phyloP scores from a whole-genome alignment of 169 alveolate species.

The Theileria parva region DNA sequence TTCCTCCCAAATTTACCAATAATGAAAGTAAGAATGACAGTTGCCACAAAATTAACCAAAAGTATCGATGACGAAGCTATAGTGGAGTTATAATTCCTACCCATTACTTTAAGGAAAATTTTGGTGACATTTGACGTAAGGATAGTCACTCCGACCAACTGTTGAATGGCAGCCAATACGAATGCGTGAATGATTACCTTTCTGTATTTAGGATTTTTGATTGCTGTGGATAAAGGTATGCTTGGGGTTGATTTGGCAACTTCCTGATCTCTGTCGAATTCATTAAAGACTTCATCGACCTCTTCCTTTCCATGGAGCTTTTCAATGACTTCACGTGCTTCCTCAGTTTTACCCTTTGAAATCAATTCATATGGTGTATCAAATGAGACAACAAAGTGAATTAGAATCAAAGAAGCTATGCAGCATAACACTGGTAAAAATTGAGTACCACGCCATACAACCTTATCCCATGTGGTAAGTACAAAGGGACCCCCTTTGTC shows the following conservation, averaged over 20 bases:
- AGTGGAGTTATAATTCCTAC: constrained; percentile 53
- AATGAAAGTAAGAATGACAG: constrained; percentile 69
- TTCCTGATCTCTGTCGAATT: constrained; percentile 59
- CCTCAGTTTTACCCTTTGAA: constrained; percentile 68
- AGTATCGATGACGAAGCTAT: constrained; percentile 63
- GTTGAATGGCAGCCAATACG: constrained; percentile 78
- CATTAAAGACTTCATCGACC: constrained; percentile 56
- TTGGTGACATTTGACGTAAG: constrained; percentile 79
- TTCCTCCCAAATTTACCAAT: constrained; percentile 81
- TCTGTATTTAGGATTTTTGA: constrained; percentile 68
- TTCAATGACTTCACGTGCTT: constrained; percentile 61
- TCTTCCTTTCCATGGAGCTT: constrained; percentile 71
- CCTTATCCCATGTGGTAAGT: constrained; percentile 26
- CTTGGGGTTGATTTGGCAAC: constrained; percentile 54
- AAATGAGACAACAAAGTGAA: constrained; percentile 47
- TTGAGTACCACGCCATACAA: constrained; percentile 71
- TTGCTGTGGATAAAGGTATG: constrained; percentile 57
- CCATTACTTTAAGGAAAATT: constrained; percentile 68
- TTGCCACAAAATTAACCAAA: constrained; percentile 69
- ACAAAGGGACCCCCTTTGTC: neutral
- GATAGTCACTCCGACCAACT: constrained; percentile 81
- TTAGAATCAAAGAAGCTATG: constrained; percentile 44
- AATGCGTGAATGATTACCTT: constrained; percentile 70
- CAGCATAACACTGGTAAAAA: constrained; percentile 62
- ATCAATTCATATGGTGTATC: constrained; percentile 71